Conservation (phyloP, 2,329 filamentous ascomycete species). For the Boeremia exigua region DNA sequence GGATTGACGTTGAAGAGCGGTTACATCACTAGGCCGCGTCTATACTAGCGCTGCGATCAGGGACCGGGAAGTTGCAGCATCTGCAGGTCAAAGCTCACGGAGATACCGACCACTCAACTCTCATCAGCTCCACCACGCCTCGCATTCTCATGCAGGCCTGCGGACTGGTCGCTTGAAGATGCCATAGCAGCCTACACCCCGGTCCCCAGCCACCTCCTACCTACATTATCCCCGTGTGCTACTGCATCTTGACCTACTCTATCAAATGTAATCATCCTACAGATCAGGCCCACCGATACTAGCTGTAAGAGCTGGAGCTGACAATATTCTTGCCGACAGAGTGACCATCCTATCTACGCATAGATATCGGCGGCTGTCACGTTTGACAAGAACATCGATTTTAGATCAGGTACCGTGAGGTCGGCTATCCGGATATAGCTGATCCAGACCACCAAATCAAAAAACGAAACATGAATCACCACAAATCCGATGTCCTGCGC, state of each 20-base stretch:
- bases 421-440: background rate
- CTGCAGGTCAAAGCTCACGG: constrained; percentile 11
- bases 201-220: constrained; percentile 4
- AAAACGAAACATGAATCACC: constrained; percentile 15
- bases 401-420: background rate
- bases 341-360: background rate
- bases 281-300: background rate
- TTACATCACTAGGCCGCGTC: constrained; percentile 10
- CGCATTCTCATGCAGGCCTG: constrained; percentile 6
- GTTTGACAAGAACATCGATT: constrained; percentile 8
- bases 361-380: constrained; percentile 4
- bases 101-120: constrained; percentile 3
- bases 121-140: background rate
- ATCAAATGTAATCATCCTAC: background rate
- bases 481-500: background rate
- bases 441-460: constrained; percentile 6
- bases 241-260: constrained; percentile 1
- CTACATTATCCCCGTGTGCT: background rate
- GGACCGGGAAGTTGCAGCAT: constrained; percentile 15
- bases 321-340: background rate
- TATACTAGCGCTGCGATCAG: constrained; percentile 6
- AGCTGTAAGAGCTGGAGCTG: background rate
- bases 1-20: constrained; percentile 16
- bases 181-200: background rate
- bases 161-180: background rate